Conservation (phyloP, 257 asterid species). For the Jaltomata sinuosa region DNA sequence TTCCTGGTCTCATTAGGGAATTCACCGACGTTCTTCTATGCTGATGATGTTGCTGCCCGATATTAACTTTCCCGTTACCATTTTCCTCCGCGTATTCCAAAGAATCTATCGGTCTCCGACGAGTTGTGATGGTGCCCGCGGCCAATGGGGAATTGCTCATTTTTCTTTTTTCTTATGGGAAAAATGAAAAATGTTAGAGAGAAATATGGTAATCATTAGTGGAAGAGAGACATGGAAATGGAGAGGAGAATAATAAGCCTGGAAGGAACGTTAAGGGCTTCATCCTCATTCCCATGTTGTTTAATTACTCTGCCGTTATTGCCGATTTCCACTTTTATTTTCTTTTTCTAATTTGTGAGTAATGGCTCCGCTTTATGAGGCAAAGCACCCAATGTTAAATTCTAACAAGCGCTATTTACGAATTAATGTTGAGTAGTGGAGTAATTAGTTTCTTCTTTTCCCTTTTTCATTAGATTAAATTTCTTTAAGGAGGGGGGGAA, state of each 20-base stretch:
- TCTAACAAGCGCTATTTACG: not conserved
- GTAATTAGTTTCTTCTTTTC: not conserved
- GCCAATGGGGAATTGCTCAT: not conserved
- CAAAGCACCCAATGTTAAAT: not conserved
- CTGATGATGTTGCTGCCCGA: not conserved
- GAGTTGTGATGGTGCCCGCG: not conserved
- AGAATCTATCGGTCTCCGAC: slow-evolving; percentile 16
- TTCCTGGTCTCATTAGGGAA: slow-evolving; percentile 10
- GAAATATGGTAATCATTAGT: not conserved
- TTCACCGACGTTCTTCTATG: not conserved
- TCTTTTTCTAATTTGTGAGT: not conserved
- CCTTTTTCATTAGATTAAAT: not conserved
- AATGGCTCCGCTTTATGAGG: slow-evolving; percentile 22
- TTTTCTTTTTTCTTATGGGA: not conserved
- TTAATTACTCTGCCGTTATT: not conserved
- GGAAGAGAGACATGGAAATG: not conserved
- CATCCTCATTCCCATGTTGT: not conserved
- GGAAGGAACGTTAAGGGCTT: not conserved
- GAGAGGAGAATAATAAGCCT: not conserved
- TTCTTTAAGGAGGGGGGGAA: not conserved
- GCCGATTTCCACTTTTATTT: slow-evolving; percentile 5
- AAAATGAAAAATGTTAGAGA: not conserved
- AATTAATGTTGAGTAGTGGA: not conserved
- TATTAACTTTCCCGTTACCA: not conserved
- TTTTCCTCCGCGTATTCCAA: slow-evolving; percentile 8